phyloP scores from a whole-genome alignment of 78 protist genomes.

The Speleostelium caveatum region DNA sequence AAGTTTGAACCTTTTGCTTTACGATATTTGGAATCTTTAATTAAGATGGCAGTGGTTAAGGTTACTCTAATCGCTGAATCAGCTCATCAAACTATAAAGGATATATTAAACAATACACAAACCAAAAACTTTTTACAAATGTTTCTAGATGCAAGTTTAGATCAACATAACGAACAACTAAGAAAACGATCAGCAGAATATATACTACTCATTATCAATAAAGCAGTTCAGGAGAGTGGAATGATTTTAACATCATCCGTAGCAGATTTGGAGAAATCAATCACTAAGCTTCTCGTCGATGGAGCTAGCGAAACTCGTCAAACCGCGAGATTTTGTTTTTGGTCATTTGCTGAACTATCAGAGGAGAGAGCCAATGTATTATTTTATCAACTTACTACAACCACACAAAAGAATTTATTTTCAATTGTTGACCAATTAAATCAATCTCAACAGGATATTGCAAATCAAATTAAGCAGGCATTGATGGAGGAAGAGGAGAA shows the following conservation, averaged over 20 bases:
- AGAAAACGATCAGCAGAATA: constrained; percentile 29
- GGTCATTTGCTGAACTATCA: constrained; percentile 39
- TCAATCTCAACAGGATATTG: constrained; percentile 21
- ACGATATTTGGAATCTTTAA: constrained; percentile 24
- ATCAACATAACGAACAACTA: constrained; percentile 50
- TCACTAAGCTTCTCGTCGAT: constrained; percentile 18
- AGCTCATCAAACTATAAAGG: constrained; percentile 30
- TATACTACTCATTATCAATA: neutral
- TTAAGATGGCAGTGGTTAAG: constrained; percentile 50
- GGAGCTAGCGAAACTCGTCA: constrained; percentile 50
- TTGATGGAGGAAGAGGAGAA: constrained; percentile 50
- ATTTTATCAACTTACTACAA: constrained; percentile 30
- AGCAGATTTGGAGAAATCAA: constrained; percentile 24
- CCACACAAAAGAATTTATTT: constrained; percentile 70
- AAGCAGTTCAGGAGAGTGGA: constrained; percentile 29
- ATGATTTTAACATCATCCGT: constrained; percentile 19
- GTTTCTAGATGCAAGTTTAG: constrained; percentile 16
- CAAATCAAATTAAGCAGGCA: constrained; percentile 4
- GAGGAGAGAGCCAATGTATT: constrained; percentile 37
- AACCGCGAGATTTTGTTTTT: constrained; percentile 36
- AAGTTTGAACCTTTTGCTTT: constrained; percentile 67
- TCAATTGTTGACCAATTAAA: constrained; percentile 3
- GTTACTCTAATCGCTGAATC: constrained; percentile 39
- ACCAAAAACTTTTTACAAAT: constrained; percentile 13
- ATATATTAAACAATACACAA: constrained; percentile 14